These are phyloP conservation scores for Lachancea dasiensis DNA, from an alignment of 805 yeast species.

Conservation along the genomic window DNA sequence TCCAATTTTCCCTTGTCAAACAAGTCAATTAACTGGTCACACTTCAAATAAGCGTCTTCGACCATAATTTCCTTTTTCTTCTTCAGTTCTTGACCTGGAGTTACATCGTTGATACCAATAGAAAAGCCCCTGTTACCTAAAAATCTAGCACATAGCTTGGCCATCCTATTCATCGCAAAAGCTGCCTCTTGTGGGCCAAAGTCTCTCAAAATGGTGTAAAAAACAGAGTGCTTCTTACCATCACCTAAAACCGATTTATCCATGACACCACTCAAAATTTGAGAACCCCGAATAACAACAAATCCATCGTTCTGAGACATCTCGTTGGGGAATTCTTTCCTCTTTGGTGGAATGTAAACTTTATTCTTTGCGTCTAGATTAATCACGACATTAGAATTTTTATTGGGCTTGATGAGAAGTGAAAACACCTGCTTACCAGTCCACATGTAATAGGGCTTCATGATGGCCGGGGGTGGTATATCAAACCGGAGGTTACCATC, in stretches of 20 bases:
- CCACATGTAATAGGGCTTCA: constrained; percentile 88
- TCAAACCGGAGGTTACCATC: constrained; percentile 87
- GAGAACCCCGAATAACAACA: constrained; percentile 83
- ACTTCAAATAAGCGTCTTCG: constrained; percentile 80
- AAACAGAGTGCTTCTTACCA: constrained; percentile 95
- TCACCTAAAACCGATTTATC: constrained; percentile 95
- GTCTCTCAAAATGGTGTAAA: constrained; percentile 90
- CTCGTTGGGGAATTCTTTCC: constrained; percentile 66
- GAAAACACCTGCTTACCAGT: constrained; percentile 96
- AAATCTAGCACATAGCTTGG: constrained; percentile 94
- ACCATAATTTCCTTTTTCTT: constrained; percentile 80
- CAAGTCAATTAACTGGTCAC: constrained; percentile 81
- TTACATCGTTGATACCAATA: constrained; percentile 95
- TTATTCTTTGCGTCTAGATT: constrained; percentile 93
- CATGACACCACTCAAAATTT: constrained; percentile 89
- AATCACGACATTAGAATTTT: constrained; percentile 67
- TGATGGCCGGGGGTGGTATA: constrained; percentile 89
- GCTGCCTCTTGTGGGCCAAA: constrained; percentile 98
- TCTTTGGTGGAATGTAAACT: constrained; percentile 72
- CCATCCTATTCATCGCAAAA: constrained; percentile 95
- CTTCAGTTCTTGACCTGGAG: constrained; percentile 78
- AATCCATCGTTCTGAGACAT: constrained; percentile 98
- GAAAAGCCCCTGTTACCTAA: constrained; percentile 95
- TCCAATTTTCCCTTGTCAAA: constrained; percentile 84
- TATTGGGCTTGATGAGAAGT: constrained; percentile 78